Conservation (phyloP, 306 rosid genomes). For the Fagus crenata region DNA sequence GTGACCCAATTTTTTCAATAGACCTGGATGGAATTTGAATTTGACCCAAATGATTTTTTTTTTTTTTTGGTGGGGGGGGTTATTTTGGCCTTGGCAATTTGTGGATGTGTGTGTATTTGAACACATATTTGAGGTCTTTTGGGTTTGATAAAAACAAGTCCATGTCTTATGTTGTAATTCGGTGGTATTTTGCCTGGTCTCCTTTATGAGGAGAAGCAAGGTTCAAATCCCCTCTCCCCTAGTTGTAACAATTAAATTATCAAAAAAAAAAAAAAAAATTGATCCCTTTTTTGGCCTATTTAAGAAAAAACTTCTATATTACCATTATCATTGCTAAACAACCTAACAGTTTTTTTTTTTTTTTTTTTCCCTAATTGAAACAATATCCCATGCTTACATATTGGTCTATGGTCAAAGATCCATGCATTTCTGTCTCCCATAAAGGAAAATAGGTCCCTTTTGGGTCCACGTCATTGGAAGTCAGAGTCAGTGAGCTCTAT, state of each 20-base stretch:
- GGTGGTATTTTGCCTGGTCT: too few species aligned
- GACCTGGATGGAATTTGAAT: neutral
- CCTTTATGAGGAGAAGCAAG: too few species aligned
- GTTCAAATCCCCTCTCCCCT: too few species aligned
- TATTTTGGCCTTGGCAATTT: too few species aligned
- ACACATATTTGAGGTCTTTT: too few species aligned
- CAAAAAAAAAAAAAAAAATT: too few species aligned
- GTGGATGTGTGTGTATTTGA: too few species aligned
- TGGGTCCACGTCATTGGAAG: neutral
- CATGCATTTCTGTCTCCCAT: neutral
- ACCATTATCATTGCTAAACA: neutral
- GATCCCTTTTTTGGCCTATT: neutral
- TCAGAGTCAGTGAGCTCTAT: too few species aligned
- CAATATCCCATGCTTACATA: neutral
- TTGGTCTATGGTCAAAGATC: neutral
- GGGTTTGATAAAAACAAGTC: neutral
- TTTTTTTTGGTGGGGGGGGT: too few species aligned
- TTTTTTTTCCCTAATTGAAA: neutral
- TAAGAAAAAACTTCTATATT: neutral
- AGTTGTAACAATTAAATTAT: too few species aligned
- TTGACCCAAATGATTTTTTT: neutral
- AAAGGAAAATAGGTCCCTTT: neutral
- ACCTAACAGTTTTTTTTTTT: neutral
- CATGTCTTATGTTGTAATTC: neutral
- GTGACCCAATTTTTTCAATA: too few species aligned